Evolutionary conservation across 257 asterid genomes (phyloP), one percentile per base, ranked within the genome.

Genomic region (Nicotiana tomentosiformis): DNA sequence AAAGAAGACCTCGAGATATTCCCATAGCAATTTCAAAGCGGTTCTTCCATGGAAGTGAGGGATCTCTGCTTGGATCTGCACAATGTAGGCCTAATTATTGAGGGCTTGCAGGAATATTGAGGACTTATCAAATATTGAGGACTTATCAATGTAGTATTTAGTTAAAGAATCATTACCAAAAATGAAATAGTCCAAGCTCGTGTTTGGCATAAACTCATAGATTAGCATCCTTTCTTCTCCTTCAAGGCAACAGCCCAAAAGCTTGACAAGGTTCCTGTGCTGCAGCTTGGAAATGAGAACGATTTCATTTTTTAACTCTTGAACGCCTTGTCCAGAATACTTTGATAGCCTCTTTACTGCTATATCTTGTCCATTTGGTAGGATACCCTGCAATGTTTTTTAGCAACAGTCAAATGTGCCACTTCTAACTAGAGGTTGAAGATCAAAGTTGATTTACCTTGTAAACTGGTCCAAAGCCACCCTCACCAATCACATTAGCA

Each of bases 151-250:
- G 43, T 66, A 66, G 23, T 66, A 12, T 26, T 66, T 66, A 14
- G 43, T 81, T 49, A 20, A 81, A 1, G 30, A 49, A 56, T 11
- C 26, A 53, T 10, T 39, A 81, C 84, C 84, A 81, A 81, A 81
- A 23, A 81, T 81, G 72, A 64, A 81, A 11, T 32, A 66, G 66
- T 81, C 78, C 78, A 81, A 81, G 56, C 84, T 81, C 33, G 56
- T n/a, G 12, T 81, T 81, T 16, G 78, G 78, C 84, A 81, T 81
- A 30, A 65, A 81, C 18, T 81, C 78, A 67, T 80, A 80, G 5
- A 80, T 62, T 49, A 66, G 67, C 53, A 81, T 66, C 56, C 66
- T 81, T 49, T 81, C 78, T 66, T 67, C 55, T 32, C 33, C 78
- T 23, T 81, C 77, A 32, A 56, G 53, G 35, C 84, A 81, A 18